Base-by-base conservation (phyloP, 2,329 filamentous ascomycete species). In the Alternaria hordeiaustralica region DNA sequence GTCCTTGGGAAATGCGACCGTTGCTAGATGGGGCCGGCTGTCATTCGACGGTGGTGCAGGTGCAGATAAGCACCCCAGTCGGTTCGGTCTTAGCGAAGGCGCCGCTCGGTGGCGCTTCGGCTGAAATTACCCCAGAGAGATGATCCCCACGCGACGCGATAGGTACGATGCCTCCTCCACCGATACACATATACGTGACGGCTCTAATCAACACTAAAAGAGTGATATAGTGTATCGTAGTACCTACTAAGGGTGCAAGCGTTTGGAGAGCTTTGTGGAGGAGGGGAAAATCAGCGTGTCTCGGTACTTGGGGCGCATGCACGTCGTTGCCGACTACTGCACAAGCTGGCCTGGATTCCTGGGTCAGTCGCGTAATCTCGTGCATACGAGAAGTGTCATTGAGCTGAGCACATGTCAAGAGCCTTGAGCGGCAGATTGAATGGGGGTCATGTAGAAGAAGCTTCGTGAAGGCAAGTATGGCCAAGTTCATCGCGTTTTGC, bases 1-100 rank as follows among this genome's bases (percentile, higher is more conserved):
- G 30, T 51, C 23, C 47, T 58, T 53, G 45, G 56, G 21, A 59
- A 53, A 53, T 26, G 46, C 9, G 30, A 53, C 56, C 13, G 56
- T 59, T n/a, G 25, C 18, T 8, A 59, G 33, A 28, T 43, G n/a
- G 20, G 36, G 57, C 57, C 10, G 47, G 8, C 45, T 60, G 44
- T 51, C 30, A 60, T 63, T 63, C 61, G 61, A 55, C 50, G 20
- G 20, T 26, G 4, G 33, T 46, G 33, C 28, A 60, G 47, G 15
- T 62, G 60, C 60, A 60, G 61, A 63, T 63, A 63, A 63, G 61
- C 57, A 54, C 56, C 61, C 50, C 51, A 26, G 61, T 56, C 50
- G 25, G 13, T 26, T 21, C 13, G 25, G 57, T 33, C 18, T 47
- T 58, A 61, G 58, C 30, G 44, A 54, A 44, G 33, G 21, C 30